Evolutionary conservation across 352 stramenopile species (phyloP), one percentile per base, ranked within the genome.

Genomic region (Phytophthora chlamydospora): DNA sequence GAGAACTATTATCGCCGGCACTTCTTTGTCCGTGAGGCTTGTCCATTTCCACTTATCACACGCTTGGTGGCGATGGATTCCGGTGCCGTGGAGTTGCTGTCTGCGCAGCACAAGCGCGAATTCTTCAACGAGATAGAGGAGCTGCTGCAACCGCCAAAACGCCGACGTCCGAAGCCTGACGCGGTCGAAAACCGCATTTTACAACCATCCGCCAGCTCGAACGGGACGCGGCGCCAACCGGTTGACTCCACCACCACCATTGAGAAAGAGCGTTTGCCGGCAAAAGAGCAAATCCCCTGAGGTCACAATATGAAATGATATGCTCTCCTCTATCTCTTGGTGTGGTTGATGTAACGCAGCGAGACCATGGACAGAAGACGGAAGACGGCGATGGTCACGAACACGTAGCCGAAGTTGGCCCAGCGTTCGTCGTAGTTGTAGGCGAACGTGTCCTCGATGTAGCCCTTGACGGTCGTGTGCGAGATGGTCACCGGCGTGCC

Each of bases 101-200:
- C 71, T 9, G 59, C 48, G 16, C 19, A 75, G 38, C 38, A 75
- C 32, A 87, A 88, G 75, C 63, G 36, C 29, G 21, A 51, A 6
- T 88, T 87, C 66, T 87, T 88, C 60, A 31, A 50, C 11, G 52
- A 74, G 12, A 49, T 89, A 24, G 73, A 87, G 17, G 66, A 65
- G 35, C 61, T 90, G 39, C 24, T 83, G 12, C 50, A 11, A 12
- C 44, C 46, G 42, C n/a, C 52, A 50, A 53, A 34, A 56, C 56
- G 24, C 58, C 58, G 50, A 55, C 51, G 62, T 32, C 21, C 36
- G 6, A 53, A 64, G 33, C 24, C 65, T 12, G 35, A 48, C 47
- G 17, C 31, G 49, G 42, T 40, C 12, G 19, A 43, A 41, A 34
- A 13, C 24, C 38, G 42, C 14, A 49, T 58, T 58, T 46, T 19